phyloP scores from a whole-genome alignment of 2,329 filamentous ascomycete genomes.

The Sclerotinia minor region DNA sequence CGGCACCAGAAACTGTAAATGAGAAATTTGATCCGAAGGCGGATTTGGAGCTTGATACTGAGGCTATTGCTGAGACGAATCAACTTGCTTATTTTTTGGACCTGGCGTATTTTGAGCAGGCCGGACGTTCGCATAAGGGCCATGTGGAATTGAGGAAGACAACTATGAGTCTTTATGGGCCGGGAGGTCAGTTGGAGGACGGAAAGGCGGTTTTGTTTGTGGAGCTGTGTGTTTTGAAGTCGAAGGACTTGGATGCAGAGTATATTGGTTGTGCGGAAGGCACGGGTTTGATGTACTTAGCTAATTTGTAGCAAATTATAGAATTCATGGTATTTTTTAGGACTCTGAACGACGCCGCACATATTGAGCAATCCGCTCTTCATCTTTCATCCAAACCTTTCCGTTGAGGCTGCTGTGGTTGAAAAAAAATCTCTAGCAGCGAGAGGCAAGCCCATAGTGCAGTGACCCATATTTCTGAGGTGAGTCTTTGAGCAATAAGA shows the following conservation, averaged over 20 bases:
- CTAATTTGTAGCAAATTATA: constrained; percentile 5
- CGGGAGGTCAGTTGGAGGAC: constrained; percentile 26
- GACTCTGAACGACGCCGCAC: neutral
- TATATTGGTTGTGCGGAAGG: constrained; percentile 34
- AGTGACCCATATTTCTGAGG: neutral
- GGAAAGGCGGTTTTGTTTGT: constrained; percentile 28
- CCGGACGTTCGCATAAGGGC: constrained; percentile 26
- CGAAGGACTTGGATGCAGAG: constrained; percentile 36
- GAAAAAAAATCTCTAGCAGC: neutral
- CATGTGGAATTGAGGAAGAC: constrained; percentile 30
- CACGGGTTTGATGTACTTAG: constrained; percentile 44
- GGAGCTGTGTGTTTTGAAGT: constrained; percentile 30
- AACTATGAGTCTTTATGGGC: constrained; percentile 28
- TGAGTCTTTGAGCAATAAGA: neutral
- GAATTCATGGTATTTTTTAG: neutral
- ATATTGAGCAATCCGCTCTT: neutral
- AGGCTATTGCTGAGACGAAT: constrained; percentile 27
- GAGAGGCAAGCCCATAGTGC: no score
- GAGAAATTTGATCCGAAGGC: neutral
- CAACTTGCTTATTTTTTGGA: constrained; percentile 33
- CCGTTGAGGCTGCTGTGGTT: neutral
- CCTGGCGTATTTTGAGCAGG: constrained; percentile 31
- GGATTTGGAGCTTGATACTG: constrained; percentile 6
- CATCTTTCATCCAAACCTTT: neutral
- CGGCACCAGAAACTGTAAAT: neutral